phyloP scores from a whole-genome alignment of 2,329 filamentous ascomycete species.

The Truncatella angustata region DNA sequence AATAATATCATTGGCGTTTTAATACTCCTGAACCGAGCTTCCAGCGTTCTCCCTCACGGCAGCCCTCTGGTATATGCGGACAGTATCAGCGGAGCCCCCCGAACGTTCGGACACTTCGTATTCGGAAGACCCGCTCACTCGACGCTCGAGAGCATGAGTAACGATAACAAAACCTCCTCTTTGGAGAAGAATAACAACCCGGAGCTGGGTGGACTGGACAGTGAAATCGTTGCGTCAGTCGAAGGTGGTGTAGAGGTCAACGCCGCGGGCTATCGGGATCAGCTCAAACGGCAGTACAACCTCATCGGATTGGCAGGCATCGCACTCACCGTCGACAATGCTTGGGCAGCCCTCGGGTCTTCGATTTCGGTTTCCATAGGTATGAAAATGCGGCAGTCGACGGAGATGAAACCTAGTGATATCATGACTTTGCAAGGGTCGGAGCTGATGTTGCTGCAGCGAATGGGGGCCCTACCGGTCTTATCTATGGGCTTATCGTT shows the following conservation, averaged over 20 bases:
- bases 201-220: constrained; percentile 23
- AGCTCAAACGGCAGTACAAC: constrained; percentile 61
- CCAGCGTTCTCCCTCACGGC: not conserved
- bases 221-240: constrained; percentile 32
- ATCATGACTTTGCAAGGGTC: constrained; percentile 8
- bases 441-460: constrained; percentile 23
- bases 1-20: not conserved
- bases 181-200: constrained; percentile 17
- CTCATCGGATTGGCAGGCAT: constrained; percentile 58
- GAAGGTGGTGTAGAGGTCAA: constrained; percentile 51
- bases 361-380: constrained; percentile 54
- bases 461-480: constrained; percentile 39
- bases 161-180: constrained; percentile 1
- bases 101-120: too few relatives aligned
- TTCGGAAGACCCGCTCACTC: too few relatives aligned
- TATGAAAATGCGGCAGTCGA: constrained; percentile 23
- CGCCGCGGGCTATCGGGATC: constrained; percentile 62
- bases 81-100: not conserved
- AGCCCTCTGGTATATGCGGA: not conserved
- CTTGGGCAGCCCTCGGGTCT: constrained; percentile 63
- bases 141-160: not conserved
- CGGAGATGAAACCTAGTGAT: constrained; percentile 2
- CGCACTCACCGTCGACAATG: constrained; percentile 62
- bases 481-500: constrained; percentile 42
- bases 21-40: too few relatives aligned